phyloP scores from a whole-genome alignment of 2,329 filamentous ascomycete genomes.

The Xylariaceae sp. region DNA sequence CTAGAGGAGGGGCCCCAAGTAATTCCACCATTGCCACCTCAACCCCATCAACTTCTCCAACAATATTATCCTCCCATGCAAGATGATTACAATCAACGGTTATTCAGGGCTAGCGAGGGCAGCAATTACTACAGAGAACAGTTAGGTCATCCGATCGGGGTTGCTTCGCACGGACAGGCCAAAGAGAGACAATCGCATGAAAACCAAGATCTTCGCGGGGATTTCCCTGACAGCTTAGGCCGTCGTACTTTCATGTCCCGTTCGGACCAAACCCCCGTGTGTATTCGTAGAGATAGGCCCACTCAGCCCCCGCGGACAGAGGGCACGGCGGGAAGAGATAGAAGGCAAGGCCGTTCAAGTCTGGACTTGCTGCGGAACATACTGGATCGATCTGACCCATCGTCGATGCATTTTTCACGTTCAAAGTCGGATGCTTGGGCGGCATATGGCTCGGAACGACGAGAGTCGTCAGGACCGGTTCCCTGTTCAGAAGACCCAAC shows the following conservation, averaged over 20 bases:
- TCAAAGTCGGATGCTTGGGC: conserved; percentile 13
- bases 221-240: conserved; percentile 24
- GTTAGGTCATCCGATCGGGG: conserved; percentile 20
- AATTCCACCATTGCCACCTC: not conserved
- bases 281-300: conserved; percentile 11
- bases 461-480: not conserved
- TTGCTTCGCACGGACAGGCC: conserved; percentile 20
- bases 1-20: conserved; percentile 20
- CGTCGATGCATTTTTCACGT: conserved; percentile 3
- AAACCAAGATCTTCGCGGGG: conserved; percentile 3
- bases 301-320: conserved; percentile 5
- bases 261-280: conserved; percentile 25
- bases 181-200: conserved; percentile 8
- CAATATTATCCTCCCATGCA: not conserved
- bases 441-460: not conserved
- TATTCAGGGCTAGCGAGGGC: not conserved
- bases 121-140: not conserved
- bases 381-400: conserved; percentile 15
- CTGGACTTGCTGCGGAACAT: conserved; percentile 27
- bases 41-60: not conserved
- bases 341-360: conserved; percentile 18
- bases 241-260: conserved; percentile 31
- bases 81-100: conserved; percentile 4
- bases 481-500: conserved; percentile 25
- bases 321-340: conserved; percentile 4